Evolutionary conservation across 768 basidiomycete species (phyloP).

Genomic region (Lactarius hatsudake): DNA sequence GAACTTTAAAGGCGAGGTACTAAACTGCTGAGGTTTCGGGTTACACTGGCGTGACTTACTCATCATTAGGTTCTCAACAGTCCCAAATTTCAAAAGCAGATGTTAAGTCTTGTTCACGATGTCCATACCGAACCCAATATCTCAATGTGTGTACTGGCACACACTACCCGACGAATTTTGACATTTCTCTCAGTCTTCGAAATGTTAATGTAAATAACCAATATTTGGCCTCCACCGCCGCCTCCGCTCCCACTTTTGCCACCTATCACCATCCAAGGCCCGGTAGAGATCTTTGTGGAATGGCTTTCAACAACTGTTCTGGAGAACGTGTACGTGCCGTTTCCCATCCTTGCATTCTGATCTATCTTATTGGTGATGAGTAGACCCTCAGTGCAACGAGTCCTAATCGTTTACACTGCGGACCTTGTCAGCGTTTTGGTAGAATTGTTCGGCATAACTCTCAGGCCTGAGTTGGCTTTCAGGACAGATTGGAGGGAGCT

Average conservation of each 20-base stretch:
- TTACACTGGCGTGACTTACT: neutral
- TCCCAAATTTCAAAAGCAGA: neutral
- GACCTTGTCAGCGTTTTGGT: neutral
- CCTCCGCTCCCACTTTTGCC: no score
- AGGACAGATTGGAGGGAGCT: neutral
- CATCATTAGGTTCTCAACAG: neutral
- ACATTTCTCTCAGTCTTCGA: neutral
- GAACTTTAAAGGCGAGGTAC: neutral
- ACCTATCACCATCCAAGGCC: neutral
- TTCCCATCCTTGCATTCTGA: neutral
- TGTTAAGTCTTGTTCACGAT: neutral
- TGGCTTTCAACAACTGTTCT: neutral
- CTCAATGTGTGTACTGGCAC: neutral
- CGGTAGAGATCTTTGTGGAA: neutral
- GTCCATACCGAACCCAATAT: neutral
- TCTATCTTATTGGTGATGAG: neutral
- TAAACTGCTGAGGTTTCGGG: neutral
- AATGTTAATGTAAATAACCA: no score
- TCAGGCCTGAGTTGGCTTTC: neutral
- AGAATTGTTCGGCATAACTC: neutral
- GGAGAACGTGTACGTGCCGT: neutral
- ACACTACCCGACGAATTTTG: neutral
- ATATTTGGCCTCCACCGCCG: no score
- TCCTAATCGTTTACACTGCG: neutral
- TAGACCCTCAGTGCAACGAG: neutral